Evolutionary conservation across 352 stramenopile genomes (phyloP).

Genomic region (Phytophthora pluvialis): DNA sequence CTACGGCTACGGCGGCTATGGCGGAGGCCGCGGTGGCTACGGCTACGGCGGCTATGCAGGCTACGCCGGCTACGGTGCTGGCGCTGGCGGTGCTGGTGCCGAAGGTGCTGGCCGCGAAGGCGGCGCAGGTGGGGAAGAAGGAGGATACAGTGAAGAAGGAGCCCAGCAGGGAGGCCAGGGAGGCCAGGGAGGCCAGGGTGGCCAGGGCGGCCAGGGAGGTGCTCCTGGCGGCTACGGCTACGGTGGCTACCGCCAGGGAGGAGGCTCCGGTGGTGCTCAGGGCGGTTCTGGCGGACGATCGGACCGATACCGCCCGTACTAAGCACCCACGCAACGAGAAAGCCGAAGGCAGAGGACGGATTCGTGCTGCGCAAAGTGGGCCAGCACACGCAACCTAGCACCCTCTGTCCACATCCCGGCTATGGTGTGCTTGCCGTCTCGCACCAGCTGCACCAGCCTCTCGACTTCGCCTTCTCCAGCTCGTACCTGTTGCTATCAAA

Average conservation of each 20-base stretch:
- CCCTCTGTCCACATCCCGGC: slow-evolving; percentile 13
- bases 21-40: slow-evolving; percentile 47
- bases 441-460: slow-evolving; percentile 7
- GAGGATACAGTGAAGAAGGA: slow-evolving; percentile 43
- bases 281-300: slow-evolving; percentile 69
- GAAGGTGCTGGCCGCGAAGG: slow-evolving; percentile 37
- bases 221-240: slow-evolving; percentile 40
- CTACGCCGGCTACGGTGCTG: slow-evolving; percentile 29
- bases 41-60: slow-evolving; percentile 51
- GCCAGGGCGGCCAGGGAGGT: slow-evolving; percentile 4
- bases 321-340: slow-evolving; percentile 37
- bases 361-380: slow-evolving; percentile 3
- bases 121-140: slow-evolving; percentile 40
- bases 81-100: slow-evolving; percentile 28
- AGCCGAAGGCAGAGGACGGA: slow-evolving; percentile 20
- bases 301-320: slow-evolving; percentile 88
- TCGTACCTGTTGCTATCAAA: slow-evolving; percentile 41
- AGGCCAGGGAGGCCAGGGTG: slow-evolving; percentile 43
- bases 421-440: slow-evolving; percentile 19
- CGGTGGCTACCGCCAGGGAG: slow-evolving; percentile 67
- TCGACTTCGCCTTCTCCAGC: slow-evolving; percentile 18
- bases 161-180: slow-evolving; percentile 27
- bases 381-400: slow-evolving; percentile 2
- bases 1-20: slow-evolving; percentile 57
- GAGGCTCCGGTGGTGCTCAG: slow-evolving; percentile 47